Percentiles rank a stretch among this genome's conserved stretches.
Evolutionary conservation across 2,329 filamentous ascomycete species (phyloP).

Genomic region (Xylariaceae sp.): DNA sequence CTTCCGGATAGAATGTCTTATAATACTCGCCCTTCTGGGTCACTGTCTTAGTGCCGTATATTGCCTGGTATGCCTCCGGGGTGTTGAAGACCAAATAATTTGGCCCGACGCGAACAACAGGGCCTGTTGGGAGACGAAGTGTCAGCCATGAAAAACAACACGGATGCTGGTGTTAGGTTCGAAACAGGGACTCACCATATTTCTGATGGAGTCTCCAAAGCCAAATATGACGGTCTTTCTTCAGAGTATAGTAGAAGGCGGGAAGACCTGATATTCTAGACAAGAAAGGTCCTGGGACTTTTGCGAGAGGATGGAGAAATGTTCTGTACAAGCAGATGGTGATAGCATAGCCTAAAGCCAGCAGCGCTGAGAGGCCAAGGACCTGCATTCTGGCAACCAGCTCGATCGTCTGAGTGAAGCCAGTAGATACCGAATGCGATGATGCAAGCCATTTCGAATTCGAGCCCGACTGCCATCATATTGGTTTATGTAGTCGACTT

Average conservation of each 20-base stretch:
- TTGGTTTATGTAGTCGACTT: too few relatives aligned
- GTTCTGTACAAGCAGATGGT: neutral
- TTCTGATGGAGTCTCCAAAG: neutral
- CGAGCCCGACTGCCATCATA: too few relatives aligned
- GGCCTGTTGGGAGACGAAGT: neutral
- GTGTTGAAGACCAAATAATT: neutral
- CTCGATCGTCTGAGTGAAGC: too few relatives aligned
- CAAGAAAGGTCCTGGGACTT: slow-evolving; percentile 1
- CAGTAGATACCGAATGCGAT: too few relatives aligned
- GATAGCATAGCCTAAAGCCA: neutral
- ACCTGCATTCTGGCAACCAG: neutral
- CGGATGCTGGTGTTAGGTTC: neutral
- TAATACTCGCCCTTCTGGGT: neutral
- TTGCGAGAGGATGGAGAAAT: slow-evolving; percentile 2
- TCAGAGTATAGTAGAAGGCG: neutral
- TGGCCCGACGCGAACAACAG: neutral
- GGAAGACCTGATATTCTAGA: neutral
- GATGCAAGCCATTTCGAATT: too few relatives aligned
- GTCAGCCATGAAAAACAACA: neutral
- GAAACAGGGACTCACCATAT: neutral
- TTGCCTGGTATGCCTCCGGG: neutral
- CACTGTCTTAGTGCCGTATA: neutral
- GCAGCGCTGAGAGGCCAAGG: neutral
- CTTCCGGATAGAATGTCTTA: neutral
- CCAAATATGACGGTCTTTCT: slow-evolving; percentile 1